Base-by-base conservation (phyloP, 805 yeast species). In the Candida pini region DNA sequence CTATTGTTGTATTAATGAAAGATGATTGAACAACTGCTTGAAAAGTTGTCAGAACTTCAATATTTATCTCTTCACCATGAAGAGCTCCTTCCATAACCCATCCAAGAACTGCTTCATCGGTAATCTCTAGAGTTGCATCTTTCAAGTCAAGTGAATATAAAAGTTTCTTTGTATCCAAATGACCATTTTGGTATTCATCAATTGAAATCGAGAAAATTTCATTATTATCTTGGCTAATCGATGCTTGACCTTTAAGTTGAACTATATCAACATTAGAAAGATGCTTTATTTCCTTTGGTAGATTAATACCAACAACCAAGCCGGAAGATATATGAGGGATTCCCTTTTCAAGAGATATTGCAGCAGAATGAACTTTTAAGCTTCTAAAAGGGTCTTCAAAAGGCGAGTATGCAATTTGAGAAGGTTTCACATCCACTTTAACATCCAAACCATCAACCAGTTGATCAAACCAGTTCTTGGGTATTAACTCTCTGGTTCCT, bases 21-120 rank as follows among this genome's bases (percentile, higher is more conserved):
- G 57, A 47, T 2, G 60, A 51, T 10, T 35, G 41, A 4, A 58
- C 26, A 20, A 39, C 40, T 6, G 45, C 20, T 34, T 53, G 56
- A 17, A 53, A 15, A 15, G 31, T 30, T 1, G 35, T 31, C 6
- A 16, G 4, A 3, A 49, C 17, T 2, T 22, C 31, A 5, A 47
- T 18, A 6, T 28, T 20, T 9, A 28, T 24, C 8, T 25, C 29
- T 4, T 25, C n/a, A 6, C 48, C 48, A 12, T 20, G 9, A 2
- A 38, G 10, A 2, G 29, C 6, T 8, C 30, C 23, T 10, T 14
- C 20, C 5, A 38, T 16, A 5, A 43, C 6, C 4, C 15, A 10
- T 20, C 35, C 30, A 12, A 42, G 4, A 5, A 12, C 8, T 10
- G 10, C 30, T 9, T 36, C 33, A 20, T 42, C 28, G 4, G 1